Conservation (phyloP, 768 basidiomycete species). For the Paxillus ammoniavirescens region DNA sequence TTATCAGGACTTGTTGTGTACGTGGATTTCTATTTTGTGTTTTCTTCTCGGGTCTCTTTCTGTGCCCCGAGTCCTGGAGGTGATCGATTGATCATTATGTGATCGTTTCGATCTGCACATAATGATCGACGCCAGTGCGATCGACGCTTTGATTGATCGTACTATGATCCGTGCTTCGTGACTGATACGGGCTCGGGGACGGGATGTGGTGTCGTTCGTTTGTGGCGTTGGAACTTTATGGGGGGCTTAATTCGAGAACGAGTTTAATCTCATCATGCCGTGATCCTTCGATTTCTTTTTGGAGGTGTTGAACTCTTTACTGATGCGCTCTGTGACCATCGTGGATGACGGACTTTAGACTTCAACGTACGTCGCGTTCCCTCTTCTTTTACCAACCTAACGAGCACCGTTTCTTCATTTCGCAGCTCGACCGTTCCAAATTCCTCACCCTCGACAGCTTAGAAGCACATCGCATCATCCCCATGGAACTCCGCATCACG, state of each 20-base stretch:
- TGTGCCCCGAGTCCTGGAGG: too few species aligned
- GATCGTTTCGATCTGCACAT: too few species aligned
- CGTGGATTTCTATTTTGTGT: slow-evolving; percentile 18
- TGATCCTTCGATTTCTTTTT: neutral
- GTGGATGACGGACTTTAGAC: slow-evolving; percentile 8
- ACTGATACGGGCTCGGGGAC: too few species aligned
- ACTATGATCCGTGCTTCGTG: neutral
- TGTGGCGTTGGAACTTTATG: too few species aligned
- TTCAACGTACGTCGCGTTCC: slow-evolving; percentile 18
- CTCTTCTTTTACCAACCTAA: neutral
- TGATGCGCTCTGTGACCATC: neutral
- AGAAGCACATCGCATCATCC: slow-evolving; percentile 54
- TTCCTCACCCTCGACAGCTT: slow-evolving; percentile 31
- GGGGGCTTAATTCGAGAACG: too few species aligned
- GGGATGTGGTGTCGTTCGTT: too few species aligned
- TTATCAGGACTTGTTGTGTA: slow-evolving; percentile 52
- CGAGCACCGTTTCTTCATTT: neutral
- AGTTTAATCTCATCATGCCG: neutral
- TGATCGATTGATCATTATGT: too few species aligned
- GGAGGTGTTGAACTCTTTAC: neutral
- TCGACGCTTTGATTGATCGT: too few species aligned
- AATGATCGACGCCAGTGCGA: too few species aligned
- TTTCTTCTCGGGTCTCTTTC: too few species aligned
- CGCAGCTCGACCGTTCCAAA: slow-evolving; percentile 24
- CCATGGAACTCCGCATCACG: slow-evolving; percentile 44